phyloP scores from a whole-genome alignment of 2,329 filamentous ascomycete genomes.

The Graphiopsis chlorocephala region DNA sequence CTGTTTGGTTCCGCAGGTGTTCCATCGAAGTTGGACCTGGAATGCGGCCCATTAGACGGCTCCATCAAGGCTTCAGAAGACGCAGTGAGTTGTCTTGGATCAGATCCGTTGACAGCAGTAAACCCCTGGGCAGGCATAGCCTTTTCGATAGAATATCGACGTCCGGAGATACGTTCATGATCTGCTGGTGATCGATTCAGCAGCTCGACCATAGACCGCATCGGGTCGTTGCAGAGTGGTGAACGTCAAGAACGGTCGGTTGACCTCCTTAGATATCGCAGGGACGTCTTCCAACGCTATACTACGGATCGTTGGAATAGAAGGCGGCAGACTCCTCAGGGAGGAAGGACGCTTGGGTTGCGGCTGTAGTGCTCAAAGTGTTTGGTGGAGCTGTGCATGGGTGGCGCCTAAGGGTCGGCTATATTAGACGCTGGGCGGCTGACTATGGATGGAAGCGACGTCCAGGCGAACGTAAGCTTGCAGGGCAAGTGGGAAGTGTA shows the following conservation, averaged over 20 bases:
- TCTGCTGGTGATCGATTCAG: conserved; percentile 11
- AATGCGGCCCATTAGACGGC: neutral
- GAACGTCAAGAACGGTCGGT: neutral
- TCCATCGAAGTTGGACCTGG: neutral
- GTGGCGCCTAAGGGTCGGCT: conserved; percentile 14
- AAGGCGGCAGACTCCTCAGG: neutral
- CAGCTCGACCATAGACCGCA: conserved; percentile 11
- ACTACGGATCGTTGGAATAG: neutral
- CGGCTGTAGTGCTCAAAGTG: conserved; percentile 7
- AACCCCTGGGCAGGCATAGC: conserved; percentile 10
- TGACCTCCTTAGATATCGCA: neutral
- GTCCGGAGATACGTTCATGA: neutral
- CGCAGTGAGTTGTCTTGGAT: neutral
- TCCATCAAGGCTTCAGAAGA: neutral
- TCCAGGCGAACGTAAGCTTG: neutral
- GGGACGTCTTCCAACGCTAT: neutral
- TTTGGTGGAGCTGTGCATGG: conserved; percentile 8
- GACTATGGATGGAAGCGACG: neutral
- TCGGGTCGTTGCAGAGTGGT: neutral
- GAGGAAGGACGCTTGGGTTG: conserved; percentile 8
- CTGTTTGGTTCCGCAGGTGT: neutral
- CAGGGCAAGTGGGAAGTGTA: neutral
- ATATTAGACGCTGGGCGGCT: conserved; percentile 13
- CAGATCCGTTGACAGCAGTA: conserved; percentile 10
- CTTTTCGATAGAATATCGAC: neutral